Evolutionary conservation across 2,329 filamentous ascomycete genomes (phyloP).

Genomic region (Cladosporium sp.): DNA sequence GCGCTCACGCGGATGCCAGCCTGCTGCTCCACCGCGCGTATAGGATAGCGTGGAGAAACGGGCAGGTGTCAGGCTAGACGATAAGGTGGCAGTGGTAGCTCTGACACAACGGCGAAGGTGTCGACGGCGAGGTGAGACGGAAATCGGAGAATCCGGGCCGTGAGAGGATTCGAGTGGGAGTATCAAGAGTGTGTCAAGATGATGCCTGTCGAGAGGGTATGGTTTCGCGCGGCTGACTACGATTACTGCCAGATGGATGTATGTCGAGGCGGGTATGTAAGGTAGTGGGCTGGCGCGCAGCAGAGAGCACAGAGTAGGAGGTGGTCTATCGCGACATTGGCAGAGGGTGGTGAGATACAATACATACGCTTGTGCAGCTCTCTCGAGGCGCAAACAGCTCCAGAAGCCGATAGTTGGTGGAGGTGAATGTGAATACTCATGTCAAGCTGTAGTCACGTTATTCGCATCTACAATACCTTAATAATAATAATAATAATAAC

Average conservation of each 20-base stretch:
- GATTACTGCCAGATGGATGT: not conserved
- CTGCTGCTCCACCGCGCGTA: not conserved
- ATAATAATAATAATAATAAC: no score
- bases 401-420: not conserved
- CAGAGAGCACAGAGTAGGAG: not conserved
- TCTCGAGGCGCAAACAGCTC: not conserved
- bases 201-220: not conserved
- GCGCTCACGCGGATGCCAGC: not conserved
- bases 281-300: not conserved
- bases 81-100: not conserved
- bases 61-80: not conserved
- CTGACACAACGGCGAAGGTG: not conserved
- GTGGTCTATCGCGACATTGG: not conserved
- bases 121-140: not conserved
- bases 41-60: conserved; percentile 14
- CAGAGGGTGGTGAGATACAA: not conserved
- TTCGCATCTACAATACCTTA: not conserved
- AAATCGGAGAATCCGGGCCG: not conserved
- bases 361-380: no score
- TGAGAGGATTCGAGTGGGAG: not conserved
- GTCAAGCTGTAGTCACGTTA: not conserved
- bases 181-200: not conserved
- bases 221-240: not conserved
- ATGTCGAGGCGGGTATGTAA: not conserved
- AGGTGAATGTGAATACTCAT: no score